phyloP scores from a whole-genome alignment of 1,139 yeast genomes.

The Scheffersomyces illinoinensis region DNA sequence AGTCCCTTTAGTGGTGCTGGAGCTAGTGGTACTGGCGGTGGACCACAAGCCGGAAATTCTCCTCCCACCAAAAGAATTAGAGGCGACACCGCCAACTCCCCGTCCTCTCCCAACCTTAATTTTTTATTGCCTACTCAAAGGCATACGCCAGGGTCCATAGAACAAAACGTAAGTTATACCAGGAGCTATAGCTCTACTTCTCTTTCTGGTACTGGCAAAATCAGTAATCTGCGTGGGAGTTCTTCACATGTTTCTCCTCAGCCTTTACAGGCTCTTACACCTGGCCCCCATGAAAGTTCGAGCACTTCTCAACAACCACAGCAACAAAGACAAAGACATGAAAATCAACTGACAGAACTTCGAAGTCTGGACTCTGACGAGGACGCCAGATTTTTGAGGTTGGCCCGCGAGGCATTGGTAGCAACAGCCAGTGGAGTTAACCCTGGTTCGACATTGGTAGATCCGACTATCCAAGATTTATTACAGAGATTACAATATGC shows the following conservation, averaged over 20 bases:
- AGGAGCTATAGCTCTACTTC: constrained; percentile 4
- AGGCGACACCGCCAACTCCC: not conserved
- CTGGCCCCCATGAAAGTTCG: not conserved
- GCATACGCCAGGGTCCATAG: constrained; percentile 9
- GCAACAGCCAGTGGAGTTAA: constrained; percentile 43
- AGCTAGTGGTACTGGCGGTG: not conserved
- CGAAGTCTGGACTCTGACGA: constrained; percentile 25
- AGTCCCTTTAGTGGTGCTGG: constrained; percentile 10
- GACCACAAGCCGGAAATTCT: not conserved
- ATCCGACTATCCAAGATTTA: constrained; percentile 56
- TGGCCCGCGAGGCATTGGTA: constrained; percentile 49
- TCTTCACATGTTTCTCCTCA: constrained; percentile 2
- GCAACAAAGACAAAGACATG: not conserved
- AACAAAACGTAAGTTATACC: constrained; percentile 7
- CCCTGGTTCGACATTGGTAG: constrained; percentile 30
- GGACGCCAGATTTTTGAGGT: constrained; percentile 40
- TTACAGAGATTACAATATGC: constrained; percentile 54
- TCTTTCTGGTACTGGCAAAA: not conserved
- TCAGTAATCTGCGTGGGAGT: not conserved
- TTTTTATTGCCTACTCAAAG: constrained; percentile 6
- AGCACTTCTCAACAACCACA: not conserved
- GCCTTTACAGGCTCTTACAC: constrained; percentile 1
- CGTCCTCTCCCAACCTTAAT: constrained; percentile 3
- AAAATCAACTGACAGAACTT: constrained; percentile 1
- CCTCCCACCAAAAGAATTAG: not conserved